These are phyloP conservation scores for Tuber magnatum DNA, from an alignment of 495 filamentous ascomycete genomes.

Conservation along the genomic window DNA sequence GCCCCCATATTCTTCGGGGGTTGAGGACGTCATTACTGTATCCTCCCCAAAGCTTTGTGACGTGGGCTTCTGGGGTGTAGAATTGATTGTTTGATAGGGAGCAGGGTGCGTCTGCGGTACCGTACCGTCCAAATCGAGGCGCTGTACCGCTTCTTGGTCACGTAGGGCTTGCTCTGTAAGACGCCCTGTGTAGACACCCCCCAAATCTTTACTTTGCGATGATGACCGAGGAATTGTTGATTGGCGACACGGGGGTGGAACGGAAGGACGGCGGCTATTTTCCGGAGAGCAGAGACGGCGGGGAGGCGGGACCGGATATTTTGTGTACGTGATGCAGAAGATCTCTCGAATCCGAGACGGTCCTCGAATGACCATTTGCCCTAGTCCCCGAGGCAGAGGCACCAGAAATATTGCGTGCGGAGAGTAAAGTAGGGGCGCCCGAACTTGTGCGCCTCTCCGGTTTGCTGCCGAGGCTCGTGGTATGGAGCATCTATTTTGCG, in stretches of 20 bases:
- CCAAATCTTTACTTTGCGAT: not conserved
- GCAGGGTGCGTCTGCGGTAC: not conserved
- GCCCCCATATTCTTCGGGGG: not conserved
- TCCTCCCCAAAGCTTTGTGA: not conserved
- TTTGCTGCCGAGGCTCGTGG: not conserved
- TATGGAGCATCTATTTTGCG: conserved; percentile 1
- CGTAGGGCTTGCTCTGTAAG: not conserved
- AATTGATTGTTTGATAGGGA: not conserved
- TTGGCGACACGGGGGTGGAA: not conserved
- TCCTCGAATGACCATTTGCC: conserved; percentile 18
- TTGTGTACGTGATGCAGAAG: conserved; percentile 8
- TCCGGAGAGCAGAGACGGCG: not conserved
- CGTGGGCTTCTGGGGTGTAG: not conserved
- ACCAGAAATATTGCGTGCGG: not conserved
- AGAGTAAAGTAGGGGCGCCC: conserved; percentile 1
- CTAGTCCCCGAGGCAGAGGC: not conserved
- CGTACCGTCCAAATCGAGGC: not conserved
- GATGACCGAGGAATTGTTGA: not conserved
- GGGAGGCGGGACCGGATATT: conserved; percentile 19
- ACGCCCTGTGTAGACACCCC: not conserved
- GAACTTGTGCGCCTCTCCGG: not conserved
- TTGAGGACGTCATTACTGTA: not conserved
- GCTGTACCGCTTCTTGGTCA: not conserved
- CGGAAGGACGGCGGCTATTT: not conserved
- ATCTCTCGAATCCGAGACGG: conserved; percentile 13